Conservation (phyloP, 768 basidiomycete species). For the Rhodotorula sphaerocarpa region DNA sequence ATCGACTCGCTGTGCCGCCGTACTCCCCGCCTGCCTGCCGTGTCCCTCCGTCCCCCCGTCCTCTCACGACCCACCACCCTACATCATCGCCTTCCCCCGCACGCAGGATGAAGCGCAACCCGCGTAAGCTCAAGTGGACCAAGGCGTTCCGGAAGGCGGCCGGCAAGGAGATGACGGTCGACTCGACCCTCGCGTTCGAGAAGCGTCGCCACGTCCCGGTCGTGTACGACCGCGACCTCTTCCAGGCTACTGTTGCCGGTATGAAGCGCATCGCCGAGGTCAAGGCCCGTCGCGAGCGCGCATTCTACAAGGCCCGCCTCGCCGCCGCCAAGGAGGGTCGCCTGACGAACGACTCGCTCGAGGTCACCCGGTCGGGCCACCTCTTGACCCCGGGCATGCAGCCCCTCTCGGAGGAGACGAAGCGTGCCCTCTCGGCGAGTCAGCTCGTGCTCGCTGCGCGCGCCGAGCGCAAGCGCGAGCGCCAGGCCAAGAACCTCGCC, state of each 20-base stretch:
- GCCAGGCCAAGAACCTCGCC: slow-evolving; percentile 18
- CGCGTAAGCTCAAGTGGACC: slow-evolving; percentile 97
- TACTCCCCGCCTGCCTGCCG: neutral
- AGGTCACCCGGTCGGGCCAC: slow-evolving; percentile 36
- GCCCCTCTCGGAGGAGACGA: slow-evolving; percentile 29
- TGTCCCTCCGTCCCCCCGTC: neutral
- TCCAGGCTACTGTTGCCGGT: slow-evolving; percentile 86
- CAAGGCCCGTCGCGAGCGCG: slow-evolving; percentile 76
- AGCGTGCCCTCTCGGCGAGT: slow-evolving; percentile 36
- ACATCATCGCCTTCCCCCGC: neutral
- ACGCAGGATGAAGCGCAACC: slow-evolving; percentile 93
- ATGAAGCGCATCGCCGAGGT: slow-evolving; percentile 95
- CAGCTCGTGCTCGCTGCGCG: slow-evolving; percentile 26
- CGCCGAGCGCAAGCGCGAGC: slow-evolving; percentile 36
- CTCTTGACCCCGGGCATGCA: slow-evolving; percentile 36
- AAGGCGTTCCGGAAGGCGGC: slow-evolving; percentile 98
- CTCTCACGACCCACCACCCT: neutral
- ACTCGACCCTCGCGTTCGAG: slow-evolving; percentile 97
- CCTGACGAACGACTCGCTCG: slow-evolving; percentile 34
- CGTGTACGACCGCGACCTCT: slow-evolving; percentile 87
- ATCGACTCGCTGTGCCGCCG: neutral
- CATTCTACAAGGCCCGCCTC: slow-evolving; percentile 79
- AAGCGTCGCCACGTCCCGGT: slow-evolving; percentile 96
- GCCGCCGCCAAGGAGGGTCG: slow-evolving; percentile 30
- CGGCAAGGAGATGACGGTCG: slow-evolving; percentile 99